These are phyloP conservation scores for Xenosphaeropsis pyriputrescens DNA, from an alignment of 2,329 filamentous ascomycete species.

Conservation along the genomic window DNA sequence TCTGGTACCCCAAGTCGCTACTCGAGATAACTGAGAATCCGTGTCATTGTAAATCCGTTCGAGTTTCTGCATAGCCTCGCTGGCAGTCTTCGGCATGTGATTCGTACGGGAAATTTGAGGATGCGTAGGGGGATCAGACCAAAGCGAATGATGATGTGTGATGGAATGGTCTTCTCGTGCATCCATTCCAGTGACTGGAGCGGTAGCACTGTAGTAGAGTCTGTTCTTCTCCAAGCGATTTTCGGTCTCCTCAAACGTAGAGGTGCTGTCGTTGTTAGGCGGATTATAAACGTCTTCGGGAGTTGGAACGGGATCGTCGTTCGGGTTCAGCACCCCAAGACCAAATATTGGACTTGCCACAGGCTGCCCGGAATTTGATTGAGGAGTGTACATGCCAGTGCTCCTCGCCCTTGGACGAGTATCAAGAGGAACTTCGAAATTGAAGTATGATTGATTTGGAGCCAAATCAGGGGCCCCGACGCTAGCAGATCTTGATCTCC, in stretches of 20 bases:
- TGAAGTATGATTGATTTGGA: conserved; percentile 8
- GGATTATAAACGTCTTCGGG: conserved; percentile 10
- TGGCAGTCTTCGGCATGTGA: conserved; percentile 29
- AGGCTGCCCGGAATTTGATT: not conserved
- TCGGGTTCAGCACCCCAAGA: not conserved
- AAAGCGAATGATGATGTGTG: conserved; percentile 12
- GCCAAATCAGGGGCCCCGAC: conserved; percentile 7
- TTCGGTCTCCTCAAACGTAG: conserved; percentile 10
- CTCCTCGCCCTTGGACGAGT: conserved; percentile 22
- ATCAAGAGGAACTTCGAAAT: conserved; percentile 3
- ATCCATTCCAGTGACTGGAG: too few relatives aligned
- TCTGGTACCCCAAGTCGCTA: conserved; percentile 57
- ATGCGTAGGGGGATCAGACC: conserved; percentile 21
- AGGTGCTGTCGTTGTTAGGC: conserved; percentile 14
- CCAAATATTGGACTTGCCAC: not conserved
- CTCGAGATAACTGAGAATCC: conserved; percentile 41
- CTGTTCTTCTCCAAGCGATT: too few relatives aligned
- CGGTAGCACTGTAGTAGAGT: too few relatives aligned
- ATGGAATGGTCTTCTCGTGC: conserved; percentile 10
- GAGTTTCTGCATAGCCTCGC: conserved; percentile 28
- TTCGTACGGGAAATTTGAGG: conserved; percentile 17
- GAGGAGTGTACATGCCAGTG: conserved; percentile 7
- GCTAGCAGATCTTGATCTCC: conserved; percentile 14
- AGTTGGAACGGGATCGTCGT: not conserved
- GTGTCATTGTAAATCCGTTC: conserved; percentile 27